These are phyloP conservation scores for Alternaria postmessia DNA, from an alignment of 2,329 filamentous ascomycete species.

Conservation along the genomic window DNA sequence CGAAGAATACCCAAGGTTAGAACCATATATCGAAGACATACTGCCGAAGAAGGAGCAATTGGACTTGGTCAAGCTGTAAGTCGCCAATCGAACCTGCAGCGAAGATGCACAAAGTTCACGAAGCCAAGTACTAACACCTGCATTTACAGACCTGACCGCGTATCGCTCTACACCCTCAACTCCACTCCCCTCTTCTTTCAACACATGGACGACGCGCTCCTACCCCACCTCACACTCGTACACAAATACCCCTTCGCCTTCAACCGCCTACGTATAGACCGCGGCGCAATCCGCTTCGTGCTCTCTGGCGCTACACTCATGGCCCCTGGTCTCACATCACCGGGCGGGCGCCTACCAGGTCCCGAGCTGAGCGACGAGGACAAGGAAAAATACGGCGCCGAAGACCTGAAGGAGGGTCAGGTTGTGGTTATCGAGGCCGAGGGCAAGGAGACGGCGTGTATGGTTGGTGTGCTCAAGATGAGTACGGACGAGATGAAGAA, in stretches of 20 bases:
- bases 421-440: conserved; percentile 91
- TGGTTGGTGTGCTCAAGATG: conserved; percentile 83
- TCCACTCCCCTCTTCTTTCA: conserved; percentile 88
- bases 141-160: conserved; percentile 74
- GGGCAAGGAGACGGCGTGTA: conserved; percentile 90
- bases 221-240: conserved; percentile 88
- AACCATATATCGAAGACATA: conserved; percentile 89
- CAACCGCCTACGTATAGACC: conserved; percentile 86
- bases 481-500: conserved; percentile 92
- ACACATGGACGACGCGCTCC: conserved; percentile 75
- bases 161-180: conserved; percentile 86
- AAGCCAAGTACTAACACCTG: conserved; percentile 12
- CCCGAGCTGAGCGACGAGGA: conserved; percentile 47
- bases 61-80: conserved; percentile 83
- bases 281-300: conserved; percentile 96
- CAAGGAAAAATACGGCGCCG: conserved; percentile 59
- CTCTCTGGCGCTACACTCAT: conserved; percentile 92
- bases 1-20: conserved; percentile 84
- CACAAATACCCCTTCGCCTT: conserved; percentile 90
- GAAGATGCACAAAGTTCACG: too few relatives aligned
- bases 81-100: not conserved
- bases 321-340: conserved; percentile 89
- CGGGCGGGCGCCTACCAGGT: conserved; percentile 80
- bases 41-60: conserved; percentile 94
- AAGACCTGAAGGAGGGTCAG: conserved; percentile 80